Evolutionary conservation across 805 yeast species (phyloP).

Genomic region (Jamesozyma piceae): DNA sequence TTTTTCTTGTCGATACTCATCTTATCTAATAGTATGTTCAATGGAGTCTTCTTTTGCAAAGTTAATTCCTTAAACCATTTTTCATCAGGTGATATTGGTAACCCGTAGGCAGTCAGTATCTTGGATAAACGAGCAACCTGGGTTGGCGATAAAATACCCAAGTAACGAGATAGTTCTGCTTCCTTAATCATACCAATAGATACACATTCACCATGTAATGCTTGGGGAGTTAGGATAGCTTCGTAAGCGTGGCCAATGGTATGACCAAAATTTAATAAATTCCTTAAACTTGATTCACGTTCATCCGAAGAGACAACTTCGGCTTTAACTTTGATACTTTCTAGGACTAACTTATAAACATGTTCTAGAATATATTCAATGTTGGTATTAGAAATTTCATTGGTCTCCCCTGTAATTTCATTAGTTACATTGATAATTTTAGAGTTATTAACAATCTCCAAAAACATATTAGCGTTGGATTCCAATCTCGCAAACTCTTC

Average conservation of each 20-base stretch:
- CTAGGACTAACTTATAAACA: slow-evolving; percentile 67
- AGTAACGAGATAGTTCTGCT: slow-evolving; percentile 88
- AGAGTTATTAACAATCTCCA: slow-evolving; percentile 48
- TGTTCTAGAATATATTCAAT: slow-evolving; percentile 62
- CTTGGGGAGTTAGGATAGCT: slow-evolving; percentile 94
- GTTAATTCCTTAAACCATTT: slow-evolving; percentile 62
- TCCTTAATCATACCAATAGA: slow-evolving; percentile 91
- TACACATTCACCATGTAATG: slow-evolving; percentile 98
- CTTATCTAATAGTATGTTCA: slow-evolving; percentile 61
- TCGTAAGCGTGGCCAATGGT: slow-evolving; percentile 97
- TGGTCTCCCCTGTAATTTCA: slow-evolving; percentile 7
- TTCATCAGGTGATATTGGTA: slow-evolving; percentile 75
- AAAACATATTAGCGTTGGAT: slow-evolving; percentile 57
- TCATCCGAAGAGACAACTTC: slow-evolving; percentile 90
- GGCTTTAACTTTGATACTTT: slow-evolving; percentile 84
- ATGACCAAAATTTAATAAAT: slow-evolving; percentile 89
- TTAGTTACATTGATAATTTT: slow-evolving; percentile 7
- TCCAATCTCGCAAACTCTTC: slow-evolving; percentile 80
- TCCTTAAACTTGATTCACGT: slow-evolving; percentile 89
- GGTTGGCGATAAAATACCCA: slow-evolving; percentile 81
- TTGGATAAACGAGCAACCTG: slow-evolving; percentile 86
- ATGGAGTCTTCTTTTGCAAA: slow-evolving; percentile 60
- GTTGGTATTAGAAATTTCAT: slow-evolving; percentile 45
- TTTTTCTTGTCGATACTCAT: slow-evolving; percentile 97
- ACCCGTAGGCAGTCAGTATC: slow-evolving; percentile 73